phyloP scores from a whole-genome alignment of 2,329 filamentous ascomycete genomes.

The Phaeosphaeria sp. region DNA sequence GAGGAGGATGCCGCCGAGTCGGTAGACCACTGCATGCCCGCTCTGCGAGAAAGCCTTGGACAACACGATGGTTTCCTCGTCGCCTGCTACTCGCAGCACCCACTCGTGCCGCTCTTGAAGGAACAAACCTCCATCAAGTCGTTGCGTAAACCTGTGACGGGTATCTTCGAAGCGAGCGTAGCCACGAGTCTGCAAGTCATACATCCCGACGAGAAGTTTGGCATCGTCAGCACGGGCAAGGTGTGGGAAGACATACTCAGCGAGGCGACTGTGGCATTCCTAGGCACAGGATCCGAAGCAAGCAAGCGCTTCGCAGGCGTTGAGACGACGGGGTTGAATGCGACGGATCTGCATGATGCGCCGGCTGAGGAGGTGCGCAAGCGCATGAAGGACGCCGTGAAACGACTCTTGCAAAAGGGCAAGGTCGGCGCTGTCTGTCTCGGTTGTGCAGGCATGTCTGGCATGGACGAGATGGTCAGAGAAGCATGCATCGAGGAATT shows the following conservation, averaged over 20 bases:
- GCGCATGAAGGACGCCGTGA: slow-evolving; percentile 74
- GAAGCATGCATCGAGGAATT: slow-evolving; percentile 70
- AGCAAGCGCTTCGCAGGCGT: slow-evolving; percentile 74
- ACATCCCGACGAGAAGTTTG: slow-evolving; percentile 66
- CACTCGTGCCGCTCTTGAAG: slow-evolving; percentile 70
- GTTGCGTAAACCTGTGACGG: slow-evolving; percentile 66
- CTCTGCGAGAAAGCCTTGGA: slow-evolving; percentile 55
- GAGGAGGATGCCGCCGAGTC: slow-evolving; percentile 71
- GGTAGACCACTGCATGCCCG: slow-evolving; percentile 65
- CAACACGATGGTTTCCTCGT: slow-evolving; percentile 79
- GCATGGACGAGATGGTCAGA: slow-evolving; percentile 78
- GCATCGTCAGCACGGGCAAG: slow-evolving; percentile 85
- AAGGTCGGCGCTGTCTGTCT: slow-evolving; percentile 75
- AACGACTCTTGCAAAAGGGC: slow-evolving; percentile 64
- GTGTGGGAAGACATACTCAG: slow-evolving; percentile 80
- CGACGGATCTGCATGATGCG: slow-evolving; percentile 77
- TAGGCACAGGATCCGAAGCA: slow-evolving; percentile 58
- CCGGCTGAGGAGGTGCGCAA: slow-evolving; percentile 67
- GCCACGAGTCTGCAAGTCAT: slow-evolving; percentile 65
- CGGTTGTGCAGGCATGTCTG: slow-evolving; percentile 91
- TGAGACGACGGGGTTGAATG: slow-evolving; percentile 79
- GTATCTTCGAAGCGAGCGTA: slow-evolving; percentile 88
- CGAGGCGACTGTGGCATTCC: slow-evolving; percentile 67
- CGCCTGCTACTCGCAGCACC: slow-evolving; percentile 87
- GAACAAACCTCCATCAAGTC: slow-evolving; percentile 46